Conservation (phyloP, 139 green algal species). For the Coelastrella sp. region DNA sequence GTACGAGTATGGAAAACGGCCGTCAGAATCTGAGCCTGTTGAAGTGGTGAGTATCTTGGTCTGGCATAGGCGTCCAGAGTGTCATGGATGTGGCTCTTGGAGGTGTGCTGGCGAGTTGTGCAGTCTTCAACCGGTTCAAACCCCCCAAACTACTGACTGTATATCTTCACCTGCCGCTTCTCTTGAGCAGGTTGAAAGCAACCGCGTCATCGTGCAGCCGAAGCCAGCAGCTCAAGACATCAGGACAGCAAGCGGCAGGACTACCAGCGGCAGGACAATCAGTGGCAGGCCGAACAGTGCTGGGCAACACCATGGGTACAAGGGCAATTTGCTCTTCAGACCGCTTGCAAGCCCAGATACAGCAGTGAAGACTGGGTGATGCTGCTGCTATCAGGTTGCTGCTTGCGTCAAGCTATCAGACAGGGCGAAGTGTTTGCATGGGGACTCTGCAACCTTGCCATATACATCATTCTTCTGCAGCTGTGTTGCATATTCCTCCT, state of each 20-base stretch:
- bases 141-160: too few species aligned
- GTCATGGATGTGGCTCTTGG: not conserved
- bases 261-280: slow-evolving; percentile 22
- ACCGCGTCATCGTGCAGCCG: slow-evolving; percentile 5
- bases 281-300: slow-evolving; percentile 45
- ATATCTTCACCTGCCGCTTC: too few species aligned
- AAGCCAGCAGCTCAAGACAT: not conserved
- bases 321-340: slow-evolving; percentile 46
- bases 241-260: slow-evolving; percentile 19
- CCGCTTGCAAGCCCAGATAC: slow-evolving; percentile 29
- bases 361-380: not conserved
- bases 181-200: not conserved
- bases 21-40: not conserved
- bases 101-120: not conserved
- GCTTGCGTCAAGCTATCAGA: too few species aligned
- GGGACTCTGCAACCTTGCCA: not conserved
- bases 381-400: not conserved
- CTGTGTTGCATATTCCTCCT: too few species aligned
- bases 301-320: slow-evolving; percentile 48
- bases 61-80: not conserved
- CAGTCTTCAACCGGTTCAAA: not conserved
- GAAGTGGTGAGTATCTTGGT: slow-evolving; percentile 21
- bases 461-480: not conserved
- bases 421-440: too few species aligned
- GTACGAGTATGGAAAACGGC: slow-evolving; percentile 65